Evolutionary conservation across 139 green algal genomes (phyloP).

Genomic region (Pseudopediastrum boryanum): DNA sequence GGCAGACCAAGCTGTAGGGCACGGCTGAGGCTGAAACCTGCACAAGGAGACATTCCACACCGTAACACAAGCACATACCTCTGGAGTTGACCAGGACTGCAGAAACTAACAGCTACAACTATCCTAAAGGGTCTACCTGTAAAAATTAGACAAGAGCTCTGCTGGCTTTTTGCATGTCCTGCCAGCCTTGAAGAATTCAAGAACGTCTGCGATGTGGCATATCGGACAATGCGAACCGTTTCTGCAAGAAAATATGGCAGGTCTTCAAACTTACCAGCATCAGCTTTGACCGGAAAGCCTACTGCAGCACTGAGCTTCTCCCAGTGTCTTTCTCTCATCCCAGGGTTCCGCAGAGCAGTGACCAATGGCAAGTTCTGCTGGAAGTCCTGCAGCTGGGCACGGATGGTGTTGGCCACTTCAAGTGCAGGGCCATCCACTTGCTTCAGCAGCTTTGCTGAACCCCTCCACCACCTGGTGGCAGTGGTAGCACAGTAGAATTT

Average conservation of each 20-base stretch:
- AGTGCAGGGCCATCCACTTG: constrained; percentile 48
- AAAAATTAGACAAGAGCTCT: too few species aligned
- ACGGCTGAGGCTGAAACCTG: constrained; percentile 65
- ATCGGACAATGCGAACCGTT: too few species aligned
- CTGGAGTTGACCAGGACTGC: too few species aligned
- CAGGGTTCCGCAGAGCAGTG: constrained; percentile 74
- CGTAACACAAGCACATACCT: too few species aligned
- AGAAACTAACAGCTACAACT: too few species aligned
- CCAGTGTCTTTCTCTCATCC: constrained; percentile 69
- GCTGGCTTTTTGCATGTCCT: too few species aligned
- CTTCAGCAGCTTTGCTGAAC: constrained; percentile 56
- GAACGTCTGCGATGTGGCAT: too few species aligned
- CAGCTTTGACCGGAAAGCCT: constrained; percentile 68
- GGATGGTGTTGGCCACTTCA: constrained; percentile 42
- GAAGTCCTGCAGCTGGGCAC: constrained; percentile 72
- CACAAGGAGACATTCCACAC: background rate
- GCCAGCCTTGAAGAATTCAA: too few species aligned
- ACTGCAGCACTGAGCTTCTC: constrained; percentile 64
- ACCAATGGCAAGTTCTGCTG: constrained; percentile 72
- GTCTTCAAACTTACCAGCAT: constrained; percentile 51
- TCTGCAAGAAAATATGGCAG: too few species aligned
- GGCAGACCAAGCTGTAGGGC: constrained; percentile 72
- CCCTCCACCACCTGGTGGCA: constrained; percentile 52
- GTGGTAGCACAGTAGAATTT: background rate
- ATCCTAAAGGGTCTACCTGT: too few species aligned